Evolutionary conservation across 352 stramenopile species (phyloP).

Genomic region (Globisporangium rhizosaccharum): DNA sequence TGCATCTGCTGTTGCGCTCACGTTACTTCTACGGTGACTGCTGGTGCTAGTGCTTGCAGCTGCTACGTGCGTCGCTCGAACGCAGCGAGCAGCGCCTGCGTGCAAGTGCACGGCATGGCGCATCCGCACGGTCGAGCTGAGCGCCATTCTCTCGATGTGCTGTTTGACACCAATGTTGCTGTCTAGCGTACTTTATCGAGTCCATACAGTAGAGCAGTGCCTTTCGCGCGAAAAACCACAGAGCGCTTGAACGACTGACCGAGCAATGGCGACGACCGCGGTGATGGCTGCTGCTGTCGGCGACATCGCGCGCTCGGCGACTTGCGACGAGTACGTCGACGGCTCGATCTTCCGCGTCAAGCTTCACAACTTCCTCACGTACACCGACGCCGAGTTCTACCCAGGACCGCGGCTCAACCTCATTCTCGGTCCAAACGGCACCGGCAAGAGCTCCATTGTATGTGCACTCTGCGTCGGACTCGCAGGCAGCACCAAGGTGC

Average conservation of each 20-base stretch:
- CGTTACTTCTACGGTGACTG: neutral
- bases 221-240: constrained; percentile 46
- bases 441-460: constrained; percentile 92
- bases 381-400: constrained; percentile 87
- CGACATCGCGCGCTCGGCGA: constrained; percentile 18
- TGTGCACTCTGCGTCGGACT: constrained; percentile 97
- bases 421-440: constrained; percentile 97
- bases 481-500: constrained; percentile 90
- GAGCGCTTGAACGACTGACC: neutral
- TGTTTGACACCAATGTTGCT: neutral
- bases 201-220: neutral
- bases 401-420: constrained; percentile 95
- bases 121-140: no score
- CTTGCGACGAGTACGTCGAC: constrained; percentile 75
- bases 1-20: neutral
- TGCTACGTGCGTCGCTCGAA: neutral
- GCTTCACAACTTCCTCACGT: constrained; percentile 94
- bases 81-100: neutral
- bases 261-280: constrained; percentile 7
- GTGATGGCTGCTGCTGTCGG: constrained; percentile 19
- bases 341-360: constrained; percentile 87
- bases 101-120: neutral
- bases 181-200: no score
- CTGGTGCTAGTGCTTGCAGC: neutral
- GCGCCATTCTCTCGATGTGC: neutral